Conservation (phyloP, 768 basidiomycete genomes). For the Jaapia argillacea region DNA sequence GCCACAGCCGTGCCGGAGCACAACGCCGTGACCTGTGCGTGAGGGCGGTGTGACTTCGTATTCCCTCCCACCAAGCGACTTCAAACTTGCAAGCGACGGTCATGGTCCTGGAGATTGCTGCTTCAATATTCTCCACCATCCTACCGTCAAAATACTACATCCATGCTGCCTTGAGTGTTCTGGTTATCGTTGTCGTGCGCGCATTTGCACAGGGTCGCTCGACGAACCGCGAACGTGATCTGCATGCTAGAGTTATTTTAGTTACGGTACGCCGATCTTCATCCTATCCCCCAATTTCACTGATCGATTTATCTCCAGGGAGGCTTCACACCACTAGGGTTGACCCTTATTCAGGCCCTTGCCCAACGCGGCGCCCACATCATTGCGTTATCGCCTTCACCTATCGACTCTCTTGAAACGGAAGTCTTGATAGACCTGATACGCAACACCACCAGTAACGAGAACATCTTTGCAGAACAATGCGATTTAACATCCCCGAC, state of each 20-base stretch:
- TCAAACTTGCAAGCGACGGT: too few relatives aligned
- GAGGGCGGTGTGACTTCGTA: too few relatives aligned
- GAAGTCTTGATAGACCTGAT: constrained; percentile 57
- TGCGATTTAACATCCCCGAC: constrained; percentile 61
- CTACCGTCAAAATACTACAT: constrained; percentile 50
- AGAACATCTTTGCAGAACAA: constrained; percentile 70
- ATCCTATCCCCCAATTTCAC: neutral
- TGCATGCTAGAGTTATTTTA: constrained; percentile 63
- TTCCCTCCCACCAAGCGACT: too few relatives aligned
- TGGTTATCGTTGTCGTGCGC: constrained; percentile 36
- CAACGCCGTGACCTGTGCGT: too few relatives aligned
- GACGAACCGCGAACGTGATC: constrained; percentile 65
- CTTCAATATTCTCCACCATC: constrained; percentile 26
- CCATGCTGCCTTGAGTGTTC: constrained; percentile 36
- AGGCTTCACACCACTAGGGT: constrained; percentile 62
- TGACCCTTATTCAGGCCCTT: constrained; percentile 55
- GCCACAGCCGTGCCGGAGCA: too few relatives aligned
- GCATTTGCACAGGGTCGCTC: constrained; percentile 58
- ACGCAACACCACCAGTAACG: constrained; percentile 60
- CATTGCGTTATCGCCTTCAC: constrained; percentile 59
- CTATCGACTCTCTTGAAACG: constrained; percentile 42
- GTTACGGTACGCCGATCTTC: constrained; percentile 48
- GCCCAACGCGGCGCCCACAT: constrained; percentile 73
- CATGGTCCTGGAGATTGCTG: constrained; percentile 48
- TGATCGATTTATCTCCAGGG: constrained; percentile 34